These are phyloP conservation scores for Solanum dulcamara DNA, from an alignment of 257 asterid species.

Conservation along the genomic window DNA sequence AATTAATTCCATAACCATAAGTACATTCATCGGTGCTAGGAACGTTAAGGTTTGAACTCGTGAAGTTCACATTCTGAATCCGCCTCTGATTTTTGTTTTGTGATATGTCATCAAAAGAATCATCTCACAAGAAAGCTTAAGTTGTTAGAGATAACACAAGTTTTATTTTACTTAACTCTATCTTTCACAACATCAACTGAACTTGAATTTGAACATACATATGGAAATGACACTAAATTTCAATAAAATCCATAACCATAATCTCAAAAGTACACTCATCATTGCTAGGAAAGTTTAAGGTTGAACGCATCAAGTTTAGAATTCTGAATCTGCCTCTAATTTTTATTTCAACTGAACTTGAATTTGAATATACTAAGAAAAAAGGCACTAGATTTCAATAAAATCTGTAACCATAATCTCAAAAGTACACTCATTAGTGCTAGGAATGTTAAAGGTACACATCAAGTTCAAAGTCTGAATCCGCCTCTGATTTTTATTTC, in stretches of 20 bases:
- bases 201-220: background rate
- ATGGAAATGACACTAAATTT: background rate
- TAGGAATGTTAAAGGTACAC: background rate
- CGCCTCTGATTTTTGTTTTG: accelerated
- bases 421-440: background rate
- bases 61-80: background rate
- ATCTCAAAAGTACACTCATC: background rate
- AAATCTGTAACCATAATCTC: background rate
- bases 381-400: background rate
- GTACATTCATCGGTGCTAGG: background rate
- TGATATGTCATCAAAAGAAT: background rate
- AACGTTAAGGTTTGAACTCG: background rate
- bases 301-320: background rate
- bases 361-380: too few relatives aligned
- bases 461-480: background rate
- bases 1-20: background rate
- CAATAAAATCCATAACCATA: background rate
- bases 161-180: background rate
- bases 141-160: background rate
- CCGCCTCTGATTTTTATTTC: background rate
- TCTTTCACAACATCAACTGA: background rate
- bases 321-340: background rate
- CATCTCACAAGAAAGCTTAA: background rate
- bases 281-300: background rate
- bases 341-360: background rate